These are phyloP conservation scores for Pinus albicaulis DNA, from an alignment of 75 land plant genomes.

Conservation along the genomic window DNA sequence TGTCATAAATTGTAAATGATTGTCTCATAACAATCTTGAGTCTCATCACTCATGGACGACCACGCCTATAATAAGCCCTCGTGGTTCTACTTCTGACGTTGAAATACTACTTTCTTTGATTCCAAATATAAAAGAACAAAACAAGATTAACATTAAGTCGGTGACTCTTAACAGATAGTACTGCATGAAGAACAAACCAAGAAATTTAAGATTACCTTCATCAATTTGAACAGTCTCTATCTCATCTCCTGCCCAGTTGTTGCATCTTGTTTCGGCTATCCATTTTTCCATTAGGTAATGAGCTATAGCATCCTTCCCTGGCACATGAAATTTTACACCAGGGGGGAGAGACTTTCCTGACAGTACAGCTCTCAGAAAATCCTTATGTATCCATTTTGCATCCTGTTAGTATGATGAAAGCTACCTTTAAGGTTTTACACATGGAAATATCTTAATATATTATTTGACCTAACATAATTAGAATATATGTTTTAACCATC, in stretches of 20 bases:
- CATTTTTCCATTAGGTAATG: constrained; percentile 33
- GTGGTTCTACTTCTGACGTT: background rate
- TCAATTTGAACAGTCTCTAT: constrained; percentile 34
- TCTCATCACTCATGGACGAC: no score
- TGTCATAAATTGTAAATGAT: no score
- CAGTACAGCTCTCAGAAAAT: constrained; percentile 29
- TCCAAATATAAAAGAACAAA: background rate
- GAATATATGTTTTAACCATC: background rate
- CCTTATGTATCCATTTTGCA: constrained; percentile 48
- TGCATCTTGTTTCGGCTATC: constrained; percentile 11
- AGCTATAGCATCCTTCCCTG: constrained; percentile 53
- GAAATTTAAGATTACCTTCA: constrained; percentile 25
- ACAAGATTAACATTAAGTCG: background rate
- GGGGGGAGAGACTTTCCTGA: constrained; percentile 17
- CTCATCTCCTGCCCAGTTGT: constrained; percentile 28
- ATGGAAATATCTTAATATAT: background rate
- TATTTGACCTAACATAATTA: background rate
- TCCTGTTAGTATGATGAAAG: constrained; percentile 18
- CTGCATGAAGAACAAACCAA: background rate
- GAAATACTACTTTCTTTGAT: background rate
- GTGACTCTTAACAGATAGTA: background rate
- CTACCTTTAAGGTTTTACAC: background rate
- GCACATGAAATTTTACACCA: constrained; percentile 25
- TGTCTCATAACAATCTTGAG: no score
- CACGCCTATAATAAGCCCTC: no score